A percentile compares a stretch with the other conserved stretches of the same genome.
These are phyloP conservation scores for Ogataea minuta DNA, from an alignment of 805 yeast genomes.

Conservation along the genomic window DNA sequence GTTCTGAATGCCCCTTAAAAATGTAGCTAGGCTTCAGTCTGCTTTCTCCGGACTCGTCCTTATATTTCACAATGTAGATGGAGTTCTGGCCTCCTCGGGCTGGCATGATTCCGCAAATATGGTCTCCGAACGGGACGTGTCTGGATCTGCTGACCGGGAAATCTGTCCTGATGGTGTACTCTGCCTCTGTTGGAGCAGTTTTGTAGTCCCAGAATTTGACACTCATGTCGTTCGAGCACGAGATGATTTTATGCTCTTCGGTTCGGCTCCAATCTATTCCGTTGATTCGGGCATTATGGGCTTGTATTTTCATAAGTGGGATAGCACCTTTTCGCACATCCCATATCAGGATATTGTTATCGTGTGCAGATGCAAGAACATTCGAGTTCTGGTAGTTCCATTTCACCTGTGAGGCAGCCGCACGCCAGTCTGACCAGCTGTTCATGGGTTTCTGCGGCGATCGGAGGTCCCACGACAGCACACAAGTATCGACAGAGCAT, in stretches of 20 bases:
- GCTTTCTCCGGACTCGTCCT: constrained; percentile 35
- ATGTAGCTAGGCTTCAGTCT: constrained; percentile 51
- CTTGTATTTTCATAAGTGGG: constrained; percentile 66
- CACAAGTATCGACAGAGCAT: constrained; percentile 86
- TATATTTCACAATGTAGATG: constrained; percentile 52
- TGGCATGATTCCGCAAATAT: constrained; percentile 86
- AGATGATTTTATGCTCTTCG: constrained; percentile 57
- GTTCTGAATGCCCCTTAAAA: constrained; percentile 80
- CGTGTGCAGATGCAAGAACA: constrained; percentile 84
- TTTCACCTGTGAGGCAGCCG: constrained; percentile 92
- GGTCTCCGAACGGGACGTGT: constrained; percentile 80
- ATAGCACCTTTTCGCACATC: constrained; percentile 78
- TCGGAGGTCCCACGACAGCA: constrained; percentile 88
- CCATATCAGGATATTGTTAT: constrained; percentile 79
- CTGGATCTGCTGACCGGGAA: constrained; percentile 91
- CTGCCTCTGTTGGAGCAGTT: constrained; percentile 42
- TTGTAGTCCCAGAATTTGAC: constrained; percentile 80
- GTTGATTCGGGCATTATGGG: constrained; percentile 84
- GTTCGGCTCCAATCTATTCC: constrained; percentile 80
- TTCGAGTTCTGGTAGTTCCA: constrained; percentile 81
- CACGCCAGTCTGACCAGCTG: constrained; percentile 90
- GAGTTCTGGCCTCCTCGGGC: constrained; percentile 78
- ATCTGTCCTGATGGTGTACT: constrained; percentile 60
- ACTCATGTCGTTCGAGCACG: constrained; percentile 83
- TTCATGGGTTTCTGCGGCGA: constrained; percentile 70